These are phyloP conservation scores for Lactarius indigo DNA, from an alignment of 768 basidiomycete genomes.

Conservation along the genomic window DNA sequence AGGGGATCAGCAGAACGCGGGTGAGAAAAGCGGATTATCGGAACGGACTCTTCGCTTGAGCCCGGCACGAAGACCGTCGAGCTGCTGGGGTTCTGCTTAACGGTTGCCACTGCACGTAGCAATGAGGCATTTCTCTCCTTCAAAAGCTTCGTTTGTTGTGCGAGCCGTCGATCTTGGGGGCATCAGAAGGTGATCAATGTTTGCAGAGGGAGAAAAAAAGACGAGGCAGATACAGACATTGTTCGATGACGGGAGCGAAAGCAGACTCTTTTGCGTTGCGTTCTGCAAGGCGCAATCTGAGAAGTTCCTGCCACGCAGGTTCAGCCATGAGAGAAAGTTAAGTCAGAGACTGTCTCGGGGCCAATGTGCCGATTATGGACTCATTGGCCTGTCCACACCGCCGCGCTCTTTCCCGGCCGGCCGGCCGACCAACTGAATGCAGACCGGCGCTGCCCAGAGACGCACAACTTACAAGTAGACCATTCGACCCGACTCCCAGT, in stretches of 20 bases:
- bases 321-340: constrained; percentile 55
- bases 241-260: constrained; percentile 83
- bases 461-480: background rate
- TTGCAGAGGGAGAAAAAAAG: constrained; percentile 19
- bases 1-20: constrained; percentile 4
- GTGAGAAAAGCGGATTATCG: background rate
- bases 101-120: constrained; percentile 76
- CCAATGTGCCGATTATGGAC: background rate
- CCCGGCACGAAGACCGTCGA: constrained; percentile 61
- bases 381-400: background rate
- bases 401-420: background rate
- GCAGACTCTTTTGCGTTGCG: constrained; percentile 80
- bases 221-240: constrained; percentile 59
- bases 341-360: constrained; percentile 8
- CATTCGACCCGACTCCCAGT: background rate
- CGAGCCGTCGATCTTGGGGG: constrained; percentile 76
- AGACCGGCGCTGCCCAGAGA: background rate
- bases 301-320: constrained; percentile 79
- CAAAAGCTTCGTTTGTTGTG: constrained; percentile 86
- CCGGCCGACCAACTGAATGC: background rate
- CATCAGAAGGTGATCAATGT: constrained; percentile 21
- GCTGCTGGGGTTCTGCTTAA: constrained; percentile 57
- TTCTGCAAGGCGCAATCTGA: constrained; percentile 74
- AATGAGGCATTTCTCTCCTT: constrained; percentile 91
- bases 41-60: constrained; percentile 67